Percentiles rank a stretch among this genome's conserved stretches.
phyloP scores from a whole-genome alignment of 352 stramenopile species.

The Globisporangium cederbergense region DNA sequence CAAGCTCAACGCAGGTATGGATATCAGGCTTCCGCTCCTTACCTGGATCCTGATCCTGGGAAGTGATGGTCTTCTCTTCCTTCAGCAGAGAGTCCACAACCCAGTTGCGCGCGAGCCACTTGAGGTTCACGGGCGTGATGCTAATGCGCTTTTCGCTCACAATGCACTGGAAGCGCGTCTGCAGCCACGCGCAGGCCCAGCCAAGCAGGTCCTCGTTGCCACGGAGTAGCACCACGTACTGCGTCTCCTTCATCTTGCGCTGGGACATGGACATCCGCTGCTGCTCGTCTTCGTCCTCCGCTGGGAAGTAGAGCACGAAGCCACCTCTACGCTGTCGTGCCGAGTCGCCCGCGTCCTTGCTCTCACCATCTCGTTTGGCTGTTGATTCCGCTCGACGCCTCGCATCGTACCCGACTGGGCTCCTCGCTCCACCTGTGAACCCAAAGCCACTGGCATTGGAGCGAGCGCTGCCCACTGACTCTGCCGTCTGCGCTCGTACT shows the following conservation, averaged over 20 bases:
- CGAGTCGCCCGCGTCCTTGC: constrained; percentile 2
- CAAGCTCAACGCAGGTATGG: too few species aligned
- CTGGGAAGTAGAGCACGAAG: constrained; percentile 69
- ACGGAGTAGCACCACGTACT: constrained; percentile 58
- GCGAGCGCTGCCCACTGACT: not conserved
- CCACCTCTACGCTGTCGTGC: constrained; percentile 15
- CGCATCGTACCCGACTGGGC: not conserved
- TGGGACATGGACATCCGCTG: constrained; percentile 17
- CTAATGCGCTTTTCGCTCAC: constrained; percentile 45
- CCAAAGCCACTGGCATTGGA: constrained; percentile 8
- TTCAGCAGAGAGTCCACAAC: constrained; percentile 34
- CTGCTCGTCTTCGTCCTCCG: constrained; percentile 28
- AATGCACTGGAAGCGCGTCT: constrained; percentile 72
- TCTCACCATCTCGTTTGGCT: not conserved
- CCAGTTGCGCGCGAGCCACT: constrained; percentile 49
- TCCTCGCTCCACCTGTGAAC: not conserved
- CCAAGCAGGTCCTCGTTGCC: constrained; percentile 52
- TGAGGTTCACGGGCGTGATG: constrained; percentile 48
- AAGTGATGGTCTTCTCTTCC: constrained; percentile 1
- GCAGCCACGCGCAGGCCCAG: constrained; percentile 58
- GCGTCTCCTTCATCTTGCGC: constrained; percentile 35
- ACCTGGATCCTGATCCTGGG: constrained; percentile 7
- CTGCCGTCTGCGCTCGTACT: not conserved
- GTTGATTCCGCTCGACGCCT: not conserved
- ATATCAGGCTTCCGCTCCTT: not conserved